Evolutionary conservation across 345 rosid species (phyloP).

Genomic region (Murraya paniculata): DNA sequence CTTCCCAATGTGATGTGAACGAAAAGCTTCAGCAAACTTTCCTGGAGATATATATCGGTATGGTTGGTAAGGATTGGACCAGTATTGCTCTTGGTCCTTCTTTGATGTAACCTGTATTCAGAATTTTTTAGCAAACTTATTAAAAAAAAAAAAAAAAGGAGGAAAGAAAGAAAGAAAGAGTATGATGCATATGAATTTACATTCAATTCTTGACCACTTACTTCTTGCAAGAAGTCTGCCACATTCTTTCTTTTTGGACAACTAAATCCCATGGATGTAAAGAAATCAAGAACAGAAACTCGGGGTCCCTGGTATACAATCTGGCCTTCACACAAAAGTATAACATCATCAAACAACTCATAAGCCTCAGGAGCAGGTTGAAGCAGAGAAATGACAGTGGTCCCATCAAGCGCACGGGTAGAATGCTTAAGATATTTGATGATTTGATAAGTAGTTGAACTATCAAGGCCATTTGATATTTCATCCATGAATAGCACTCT

Average conservation of each 20-base stretch:
- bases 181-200: conserved; percentile 5
- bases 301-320: conserved; percentile 93
- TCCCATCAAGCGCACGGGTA: conserved; percentile 76
- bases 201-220: conserved; percentile 30
- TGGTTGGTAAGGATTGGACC: conserved; percentile 74
- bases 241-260: conserved; percentile 96
- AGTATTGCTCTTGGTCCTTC: conserved; percentile 96
- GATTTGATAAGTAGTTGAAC: conserved; percentile 91
- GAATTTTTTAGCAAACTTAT: conserved; percentile 12
- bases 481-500: conserved; percentile 98
- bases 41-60: conserved; percentile 80
- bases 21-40: conserved; percentile 84
- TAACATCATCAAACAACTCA: conserved; percentile 84
- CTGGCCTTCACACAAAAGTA: conserved; percentile 92
- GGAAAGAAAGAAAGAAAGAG: background rate
- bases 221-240: conserved; percentile 98
- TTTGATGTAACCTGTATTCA: conserved; percentile 70
- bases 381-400: conserved; percentile 81
- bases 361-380: conserved; percentile 98
- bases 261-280: conserved; percentile 70
- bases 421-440: conserved; percentile 87
- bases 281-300: conserved; percentile 67
- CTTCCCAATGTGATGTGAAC: conserved; percentile 55
- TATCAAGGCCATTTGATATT: conserved; percentile 95
- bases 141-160: background rate